Base-by-base conservation (phyloP, 805 yeast genomes). In the Tetrapisispora fleetii region DNA sequence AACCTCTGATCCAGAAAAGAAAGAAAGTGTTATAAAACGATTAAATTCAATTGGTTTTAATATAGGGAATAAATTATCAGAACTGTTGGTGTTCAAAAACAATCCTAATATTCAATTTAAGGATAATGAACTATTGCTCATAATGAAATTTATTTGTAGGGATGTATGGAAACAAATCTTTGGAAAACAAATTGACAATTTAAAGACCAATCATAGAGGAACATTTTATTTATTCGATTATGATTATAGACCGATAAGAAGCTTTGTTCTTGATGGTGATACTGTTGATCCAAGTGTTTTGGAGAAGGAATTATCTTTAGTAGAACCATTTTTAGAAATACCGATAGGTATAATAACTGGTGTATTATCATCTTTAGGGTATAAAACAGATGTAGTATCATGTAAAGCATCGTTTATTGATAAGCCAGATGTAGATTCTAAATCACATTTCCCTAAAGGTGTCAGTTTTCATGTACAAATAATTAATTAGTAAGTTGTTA, bases 81-180 rank as follows among this genome's bases (percentile, higher is more conserved):
- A 79, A 53, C 53, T 77, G 14, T 54, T 70, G 30, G 65, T 69
- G 6, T 70, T 76, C 51, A 68, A 75, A 42, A 73, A 77, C 40
- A 77, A 77, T 40, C 69, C 76, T 16, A 68, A 75, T 48, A 63
- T 78, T 54, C 71, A 71, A 32, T 63, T 64, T 46, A 65, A 65
- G 54, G 78, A 63, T 64, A 81, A 60, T 72, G 90, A 85, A 52
- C 73, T 85, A 13, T 67, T 91, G 37, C 90, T 86, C 54, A 76
- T 91, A 37, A 86, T 93, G 87, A 91, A 91, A 67, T 89, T 87
- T 63, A 78, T 93, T 5, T 90, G 98, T 63, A 76, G 95, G 42
- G 97, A 90, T 56, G 83, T 90, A 28, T 93, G 98, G 98, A 80
- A 78, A 56, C 68, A 76, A 47, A 62, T 91, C 28, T 88, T 79